Evolutionary conservation across 371 early-diverging fungal genomes (phyloP), one percentile per base, ranked within the genome.

Genomic region (Actinomucor elegans): DNA sequence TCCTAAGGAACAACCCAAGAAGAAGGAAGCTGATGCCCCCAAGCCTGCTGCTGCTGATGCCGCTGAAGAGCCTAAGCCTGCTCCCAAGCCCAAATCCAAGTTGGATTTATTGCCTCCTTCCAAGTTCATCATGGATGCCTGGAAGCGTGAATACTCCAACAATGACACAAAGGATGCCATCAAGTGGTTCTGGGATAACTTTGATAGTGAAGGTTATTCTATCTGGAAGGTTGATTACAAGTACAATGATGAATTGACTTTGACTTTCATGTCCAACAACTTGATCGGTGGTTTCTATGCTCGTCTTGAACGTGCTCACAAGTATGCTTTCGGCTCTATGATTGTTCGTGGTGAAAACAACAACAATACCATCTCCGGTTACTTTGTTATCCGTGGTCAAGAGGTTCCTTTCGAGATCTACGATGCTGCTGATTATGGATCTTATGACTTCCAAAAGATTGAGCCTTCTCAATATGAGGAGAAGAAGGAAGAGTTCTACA

Each of bases 101-200:
- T 77, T 94, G 61, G 96, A 96, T 64, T 73, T 86, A 60, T 82
- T 95, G 68, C 94, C 94, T 54, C 84, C 87, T 48, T 87, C 93
- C 67, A 63, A 75, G 61, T 86, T 96, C 75, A 69, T 77, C 66
- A 63, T 95, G 53, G 94, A 96, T 55, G 89, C 88, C 59, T 96
- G 96, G 97, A 95, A 96, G 87, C 89, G 96, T 53, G 85, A 89
- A 75, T 96, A 96, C 88, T 93, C 93, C 42, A 96, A 96, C 91
- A 94, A 94, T 73, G 91, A 94, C 53, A 87, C 88, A 59, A 91
- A 94, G 56, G 84, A 77, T 48, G 93, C 94, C 63, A 79, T 89
- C 77, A 79, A 94, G 80, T 96, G 90, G 90, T 91, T 96, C 83
- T 95, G 94, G 95, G 79, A 90, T 74, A 66, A 95, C 84, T 90